A percentile compares a stretch with the other conserved stretches of the same genome.
Evolutionary conservation across 495 filamentous ascomycete genomes (phyloP).

Genomic region (Xylaria scruposa): DNA sequence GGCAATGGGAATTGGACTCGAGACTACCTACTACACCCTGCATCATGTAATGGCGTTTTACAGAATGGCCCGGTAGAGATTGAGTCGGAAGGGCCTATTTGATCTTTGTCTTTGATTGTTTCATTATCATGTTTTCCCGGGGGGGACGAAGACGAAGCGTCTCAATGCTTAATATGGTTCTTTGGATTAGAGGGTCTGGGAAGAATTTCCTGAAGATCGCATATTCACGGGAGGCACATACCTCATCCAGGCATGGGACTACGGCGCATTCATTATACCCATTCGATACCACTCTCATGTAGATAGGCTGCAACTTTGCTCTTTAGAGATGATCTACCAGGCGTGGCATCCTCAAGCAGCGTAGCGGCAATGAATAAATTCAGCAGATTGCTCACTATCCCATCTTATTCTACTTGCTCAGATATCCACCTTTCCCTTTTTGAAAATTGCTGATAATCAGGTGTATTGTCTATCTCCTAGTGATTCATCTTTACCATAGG

Average conservation of each 20-base stretch:
- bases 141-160: neutral
- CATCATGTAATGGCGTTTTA: slow-evolving; percentile 22
- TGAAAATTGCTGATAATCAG: neutral
- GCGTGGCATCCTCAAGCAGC: neutral
- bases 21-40: neutral
- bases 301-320: neutral
- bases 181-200: neutral
- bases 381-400: slow-evolving; percentile 6
- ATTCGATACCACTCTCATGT: neutral
- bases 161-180: neutral
- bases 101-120: neutral
- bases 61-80: slow-evolving; percentile 11
- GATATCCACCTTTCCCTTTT: neutral
- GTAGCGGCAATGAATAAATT: neutral
- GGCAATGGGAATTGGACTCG: neutral
- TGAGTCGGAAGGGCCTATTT: neutral
- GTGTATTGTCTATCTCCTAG: neutral
- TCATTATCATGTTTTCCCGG: neutral
- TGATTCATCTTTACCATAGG: neutral
- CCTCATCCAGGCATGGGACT: neutral
- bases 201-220: neutral
- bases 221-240: neutral
- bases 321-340: slow-evolving; percentile 9
- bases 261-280: slow-evolving; percentile 10
- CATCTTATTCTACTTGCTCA: neutral